These are phyloP conservation scores for Phytopythium boreale DNA, from an alignment of 352 stramenopile genomes.

Conservation along the genomic window DNA sequence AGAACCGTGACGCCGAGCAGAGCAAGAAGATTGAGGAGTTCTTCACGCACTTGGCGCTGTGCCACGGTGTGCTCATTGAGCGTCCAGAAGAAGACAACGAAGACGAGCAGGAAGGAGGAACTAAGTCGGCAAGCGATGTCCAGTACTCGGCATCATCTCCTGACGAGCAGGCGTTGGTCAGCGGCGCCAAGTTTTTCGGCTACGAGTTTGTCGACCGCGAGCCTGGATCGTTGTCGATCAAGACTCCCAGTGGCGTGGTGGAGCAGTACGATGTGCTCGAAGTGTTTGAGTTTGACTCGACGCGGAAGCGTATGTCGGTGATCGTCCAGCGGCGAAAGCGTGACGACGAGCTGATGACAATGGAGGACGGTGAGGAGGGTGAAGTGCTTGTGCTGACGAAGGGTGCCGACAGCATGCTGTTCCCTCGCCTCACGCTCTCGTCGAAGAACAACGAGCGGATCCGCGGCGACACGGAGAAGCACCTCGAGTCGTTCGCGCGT, in stretches of 20 bases:
- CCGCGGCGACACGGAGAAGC: constrained; percentile 44
- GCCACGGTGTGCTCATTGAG: constrained; percentile 97
- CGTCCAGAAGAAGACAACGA: constrained; percentile 34
- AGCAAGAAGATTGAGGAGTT: constrained; percentile 75
- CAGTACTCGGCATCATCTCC: constrained; percentile 90
- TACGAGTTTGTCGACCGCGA: constrained; percentile 79
- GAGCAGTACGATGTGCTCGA: constrained; percentile 89
- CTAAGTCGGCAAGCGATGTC: constrained; percentile 16
- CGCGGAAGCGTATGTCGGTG: constrained; percentile 84
- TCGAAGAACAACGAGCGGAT: constrained; percentile 39
- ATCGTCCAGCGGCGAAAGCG: constrained; percentile 72
- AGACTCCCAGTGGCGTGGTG: constrained; percentile 50
- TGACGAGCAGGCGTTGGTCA: constrained; percentile 83
- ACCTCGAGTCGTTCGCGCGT: constrained; percentile 81
- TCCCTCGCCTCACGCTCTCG: constrained; percentile 56
- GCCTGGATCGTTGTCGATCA: constrained; percentile 61
- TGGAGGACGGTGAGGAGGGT: constrained; percentile 66
- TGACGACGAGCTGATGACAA: constrained; percentile 66
- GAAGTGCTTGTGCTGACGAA: constrained; percentile 78
- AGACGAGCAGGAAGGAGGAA: background rate
- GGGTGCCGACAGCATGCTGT: constrained; percentile 82
- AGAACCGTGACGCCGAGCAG: constrained; percentile 29
- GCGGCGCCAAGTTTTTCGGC: constrained; percentile 83
- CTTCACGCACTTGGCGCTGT: constrained; percentile 85
- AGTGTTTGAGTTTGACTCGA: constrained; percentile 93